A percentile compares a stretch with the other conserved stretches of the same genome.
These are phyloP conservation scores for Xylariaceae sp. DNA, from an alignment of 2,329 filamentous ascomycete genomes.

Conservation along the genomic window DNA sequence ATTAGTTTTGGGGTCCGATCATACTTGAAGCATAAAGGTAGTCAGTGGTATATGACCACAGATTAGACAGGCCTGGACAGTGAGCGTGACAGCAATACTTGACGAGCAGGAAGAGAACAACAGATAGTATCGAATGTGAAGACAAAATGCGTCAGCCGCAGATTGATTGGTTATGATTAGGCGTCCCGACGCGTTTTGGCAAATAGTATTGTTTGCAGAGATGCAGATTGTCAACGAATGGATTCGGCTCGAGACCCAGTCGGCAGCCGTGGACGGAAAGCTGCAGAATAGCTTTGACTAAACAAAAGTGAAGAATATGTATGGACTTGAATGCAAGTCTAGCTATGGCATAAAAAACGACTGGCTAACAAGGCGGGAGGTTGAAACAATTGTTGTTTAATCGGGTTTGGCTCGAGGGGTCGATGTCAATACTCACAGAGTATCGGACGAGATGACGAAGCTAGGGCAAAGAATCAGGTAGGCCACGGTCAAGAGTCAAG, in stretches of 20 bases:
- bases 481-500: not conserved
- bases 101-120: too few relatives aligned
- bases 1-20: too few relatives aligned
- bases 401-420: not conserved
- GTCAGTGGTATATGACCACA: too few relatives aligned
- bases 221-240: slow-evolving; percentile 22
- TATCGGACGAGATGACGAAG: slow-evolving; percentile 15
- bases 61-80: too few relatives aligned
- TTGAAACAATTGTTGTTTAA: not conserved
- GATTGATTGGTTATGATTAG: slow-evolving; percentile 12
- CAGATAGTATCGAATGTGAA: too few relatives aligned
- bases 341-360: not conserved
- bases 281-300: slow-evolving; percentile 12
- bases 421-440: slow-evolving; percentile 22
- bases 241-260: slow-evolving; percentile 11
- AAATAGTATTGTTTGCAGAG: slow-evolving; percentile 18
- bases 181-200: slow-evolving; percentile 9
- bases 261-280: slow-evolving; percentile 8
- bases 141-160: not conserved
- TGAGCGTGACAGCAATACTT: too few relatives aligned
- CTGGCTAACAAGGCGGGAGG: not conserved
- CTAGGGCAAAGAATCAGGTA: slow-evolving; percentile 4
- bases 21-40: too few relatives aligned
- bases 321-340: not conserved
- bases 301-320: not conserved